Evolutionary conservation across 202 grass and related monocot species (phyloP).

Genomic region (Bolboschoenoplectus hybrid): DNA sequence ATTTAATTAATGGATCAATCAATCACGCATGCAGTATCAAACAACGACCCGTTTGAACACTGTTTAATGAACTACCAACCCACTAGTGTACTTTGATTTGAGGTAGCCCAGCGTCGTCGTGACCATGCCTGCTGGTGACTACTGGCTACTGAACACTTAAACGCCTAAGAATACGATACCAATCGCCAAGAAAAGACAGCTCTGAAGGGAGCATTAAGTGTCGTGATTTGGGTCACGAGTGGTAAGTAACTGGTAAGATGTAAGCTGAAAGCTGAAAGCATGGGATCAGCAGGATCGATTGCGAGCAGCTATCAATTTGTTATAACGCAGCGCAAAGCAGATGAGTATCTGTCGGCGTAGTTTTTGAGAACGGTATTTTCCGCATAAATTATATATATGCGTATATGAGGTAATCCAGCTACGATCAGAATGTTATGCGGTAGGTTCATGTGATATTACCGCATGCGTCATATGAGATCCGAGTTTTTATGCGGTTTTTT

Average conservation of each 20-base stretch:
- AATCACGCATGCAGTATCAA: slow-evolving; percentile 9
- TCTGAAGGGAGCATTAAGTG: neutral
- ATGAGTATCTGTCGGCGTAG: too few species aligned
- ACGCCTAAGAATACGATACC: neutral
- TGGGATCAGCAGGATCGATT: slow-evolving; percentile 2
- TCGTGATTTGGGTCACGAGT: neutral
- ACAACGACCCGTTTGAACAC: slow-evolving; percentile 20
- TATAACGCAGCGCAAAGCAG: too few species aligned
- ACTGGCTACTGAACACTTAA: too few species aligned
- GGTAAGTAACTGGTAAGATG: neutral
- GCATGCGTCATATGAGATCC: too few species aligned
- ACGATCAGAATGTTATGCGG: too few species aligned
- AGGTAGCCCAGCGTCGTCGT: neutral
- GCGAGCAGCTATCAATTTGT: neutral
- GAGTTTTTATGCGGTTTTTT: too few species aligned
- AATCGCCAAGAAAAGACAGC: slow-evolving; percentile 14
- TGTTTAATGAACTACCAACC: slow-evolving; percentile 1
- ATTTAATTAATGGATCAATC: slow-evolving; percentile 14
- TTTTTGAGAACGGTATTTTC: too few species aligned
- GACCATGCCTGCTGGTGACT: neutral
- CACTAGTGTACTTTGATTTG: slow-evolving; percentile 29
- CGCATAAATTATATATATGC: too few species aligned
- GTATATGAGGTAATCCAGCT: too few species aligned
- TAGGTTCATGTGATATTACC: too few species aligned
- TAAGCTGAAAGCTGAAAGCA: neutral